Base-by-base conservation (phyloP, 179 eudicot genomes). In the Silene vulgaris region DNA sequence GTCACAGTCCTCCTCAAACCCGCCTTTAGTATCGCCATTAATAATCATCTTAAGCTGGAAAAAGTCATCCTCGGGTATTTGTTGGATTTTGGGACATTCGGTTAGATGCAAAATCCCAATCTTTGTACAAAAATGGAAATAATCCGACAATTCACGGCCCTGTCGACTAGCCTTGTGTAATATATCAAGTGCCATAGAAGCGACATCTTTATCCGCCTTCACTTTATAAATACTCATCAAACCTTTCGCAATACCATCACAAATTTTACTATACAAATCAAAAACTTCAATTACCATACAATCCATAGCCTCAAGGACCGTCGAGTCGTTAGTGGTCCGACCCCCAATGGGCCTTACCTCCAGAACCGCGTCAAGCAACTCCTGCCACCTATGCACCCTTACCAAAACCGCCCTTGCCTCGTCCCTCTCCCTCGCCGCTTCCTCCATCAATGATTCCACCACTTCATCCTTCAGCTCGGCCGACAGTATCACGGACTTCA, bases 281-380 rank as follows among this genome's bases (percentile, higher is more conserved):
- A 85, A 91, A 0, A 91, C 80, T 76, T 94, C 97, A 8, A 89
- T 86, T 16, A 91, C 48, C 48, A 90, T 71, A 65, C 96, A 86
- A 62, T 94, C 93, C 48, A 40, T 40, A 7, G 11, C 48, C 48
- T 40, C 48, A 40, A 8, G 48, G 48, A 40, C 48, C 48, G 90
- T 75, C 52, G 75, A 68, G 0, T 66, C 69, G 3, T 28, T 62
- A 9, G 9, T 66, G 50, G 74, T 79, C 8, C 76, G 81, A 0
- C 59, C 35, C 0, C 81, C 60, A 5, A 57, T 72, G 0, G 97
- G 97, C 74, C 79, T 81, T 54, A 94, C 87, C 69, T 85, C 80
- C 21, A 91, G 75, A 68, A 89, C 71, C 60, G 85, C 48, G 60
- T 90, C 96, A 2, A 94, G 74, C 65, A 90, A 52, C 26, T 74